These are phyloP conservation scores for Anisodus acutangulus DNA, from an alignment of 257 asterid species.

Conservation along the genomic window DNA sequence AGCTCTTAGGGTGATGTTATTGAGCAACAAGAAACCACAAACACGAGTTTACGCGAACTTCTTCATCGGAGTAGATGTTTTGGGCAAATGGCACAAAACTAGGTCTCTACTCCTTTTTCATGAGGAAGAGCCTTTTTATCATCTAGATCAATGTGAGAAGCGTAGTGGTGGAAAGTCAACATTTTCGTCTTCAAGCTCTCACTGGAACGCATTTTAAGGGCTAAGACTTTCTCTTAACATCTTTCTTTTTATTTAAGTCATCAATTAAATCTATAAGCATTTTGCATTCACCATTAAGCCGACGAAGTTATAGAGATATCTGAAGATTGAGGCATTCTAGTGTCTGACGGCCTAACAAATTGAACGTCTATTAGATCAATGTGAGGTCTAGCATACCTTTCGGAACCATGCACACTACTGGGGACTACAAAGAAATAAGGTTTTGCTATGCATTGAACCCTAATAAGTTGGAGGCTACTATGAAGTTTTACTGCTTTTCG, in stretches of 20 bases:
- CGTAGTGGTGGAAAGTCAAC: background rate
- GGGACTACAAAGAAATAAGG: background rate
- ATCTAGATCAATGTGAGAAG: background rate
- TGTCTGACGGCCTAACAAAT: background rate
- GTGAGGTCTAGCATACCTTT: constrained; percentile 1
- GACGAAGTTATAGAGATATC: background rate
- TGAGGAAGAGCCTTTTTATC: background rate
- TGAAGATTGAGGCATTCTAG: background rate
- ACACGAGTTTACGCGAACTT: background rate
- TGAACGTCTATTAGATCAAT: background rate
- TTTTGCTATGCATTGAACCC: background rate
- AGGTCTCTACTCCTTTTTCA: background rate
- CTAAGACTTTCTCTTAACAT: background rate
- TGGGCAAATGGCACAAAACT: background rate
- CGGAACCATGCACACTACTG: no score
- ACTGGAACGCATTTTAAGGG: background rate
- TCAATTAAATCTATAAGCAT: background rate
- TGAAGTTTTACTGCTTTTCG: background rate
- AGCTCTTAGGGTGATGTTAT: background rate
- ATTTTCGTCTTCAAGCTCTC: background rate
- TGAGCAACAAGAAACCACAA: background rate
- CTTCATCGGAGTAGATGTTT: background rate
- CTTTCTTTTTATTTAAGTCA: background rate
- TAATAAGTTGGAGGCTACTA: background rate
- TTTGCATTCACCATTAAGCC: background rate